Base-by-base conservation (phyloP, 2,329 filamentous ascomycete species). In the Xylariaceae sp. region DNA sequence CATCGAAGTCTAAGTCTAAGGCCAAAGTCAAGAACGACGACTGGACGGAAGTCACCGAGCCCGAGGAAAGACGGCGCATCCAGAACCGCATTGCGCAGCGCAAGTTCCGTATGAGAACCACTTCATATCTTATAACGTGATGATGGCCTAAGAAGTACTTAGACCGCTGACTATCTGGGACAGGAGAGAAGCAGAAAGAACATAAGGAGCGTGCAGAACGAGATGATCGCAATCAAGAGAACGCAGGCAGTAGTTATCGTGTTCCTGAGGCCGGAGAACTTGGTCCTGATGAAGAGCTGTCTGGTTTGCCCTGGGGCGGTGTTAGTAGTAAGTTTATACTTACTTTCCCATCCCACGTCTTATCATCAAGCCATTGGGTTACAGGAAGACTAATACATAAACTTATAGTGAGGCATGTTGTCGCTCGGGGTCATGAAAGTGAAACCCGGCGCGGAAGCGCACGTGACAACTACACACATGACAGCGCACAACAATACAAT, bases 41-140 rank as follows among this genome's bases (percentile, higher is more conserved):
- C 74, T 92, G 88, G 88, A 79, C 82, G 34, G 81, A 86, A 0
- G 80, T 91, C 49, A 82, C 82, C 5, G 87, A 91, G 66, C 86
- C 87, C 0, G 85, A 85, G 61, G 86, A 90, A 74, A 80, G 88
- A 69, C 79, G 88, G 63, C 85, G 87, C 61, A 88, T 91, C 54
- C 88, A 92, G 71, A 92, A 92, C 71, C 82, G 87, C 56, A 82
- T 90, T 62, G 88, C 88, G 1, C 88, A 91, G 69, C 80, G 88
- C 65, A 90, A 90, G 68, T 91, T 90, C 66, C 81, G 88, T 91
- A 80, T 69, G 86, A 59, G 18, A 56, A 5, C 4, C 47, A 18
- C 30, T 17, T 49, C 17, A 18, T 55, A 13, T 35, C 17, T 44
- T 18, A 17, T 76, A 17, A 1, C 3, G 17, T 18, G 17, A 11